These are phyloP conservation scores for Colletotrichum godetiae DNA, from an alignment of 2,329 filamentous ascomycete genomes.

Conservation along the genomic window DNA sequence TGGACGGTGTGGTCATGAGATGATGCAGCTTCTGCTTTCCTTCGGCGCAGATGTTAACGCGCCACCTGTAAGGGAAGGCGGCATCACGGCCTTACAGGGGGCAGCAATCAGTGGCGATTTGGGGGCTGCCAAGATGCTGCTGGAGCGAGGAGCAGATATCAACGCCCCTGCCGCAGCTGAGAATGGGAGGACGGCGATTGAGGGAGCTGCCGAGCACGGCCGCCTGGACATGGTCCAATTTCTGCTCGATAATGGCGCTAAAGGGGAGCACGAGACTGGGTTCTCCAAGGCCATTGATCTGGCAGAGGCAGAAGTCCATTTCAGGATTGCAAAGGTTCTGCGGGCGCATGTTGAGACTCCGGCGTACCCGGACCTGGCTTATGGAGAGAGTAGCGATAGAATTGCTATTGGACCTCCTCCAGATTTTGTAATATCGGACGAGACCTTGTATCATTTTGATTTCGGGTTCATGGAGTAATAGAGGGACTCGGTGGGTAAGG, in stretches of 20 bases:
- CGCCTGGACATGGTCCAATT: not conserved
- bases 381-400: no score
- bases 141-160: not conserved
- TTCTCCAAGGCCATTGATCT: not conserved
- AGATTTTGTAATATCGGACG: no score
- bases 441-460: no score
- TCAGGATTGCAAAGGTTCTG: not conserved
- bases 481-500: no score
- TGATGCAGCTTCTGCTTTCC: not conserved
- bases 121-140: rapidly evolving
- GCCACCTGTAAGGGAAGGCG: not conserved
- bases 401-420: no score
- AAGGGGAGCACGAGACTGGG: not conserved
- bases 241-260: not conserved
- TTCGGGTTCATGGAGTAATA: no score
- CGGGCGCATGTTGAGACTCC: not conserved
- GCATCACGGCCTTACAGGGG: not conserved
- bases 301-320: rapidly evolving
- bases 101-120: not conserved
- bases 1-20: no score
- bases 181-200: not conserved
- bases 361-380: not conserved
- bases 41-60: not conserved
- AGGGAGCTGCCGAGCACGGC: constrained; percentile 3
- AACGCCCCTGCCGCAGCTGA: not conserved